Conservation (phyloP, 1,284 basidiomycete genomes). For the Boletus semigastroideus region DNA sequence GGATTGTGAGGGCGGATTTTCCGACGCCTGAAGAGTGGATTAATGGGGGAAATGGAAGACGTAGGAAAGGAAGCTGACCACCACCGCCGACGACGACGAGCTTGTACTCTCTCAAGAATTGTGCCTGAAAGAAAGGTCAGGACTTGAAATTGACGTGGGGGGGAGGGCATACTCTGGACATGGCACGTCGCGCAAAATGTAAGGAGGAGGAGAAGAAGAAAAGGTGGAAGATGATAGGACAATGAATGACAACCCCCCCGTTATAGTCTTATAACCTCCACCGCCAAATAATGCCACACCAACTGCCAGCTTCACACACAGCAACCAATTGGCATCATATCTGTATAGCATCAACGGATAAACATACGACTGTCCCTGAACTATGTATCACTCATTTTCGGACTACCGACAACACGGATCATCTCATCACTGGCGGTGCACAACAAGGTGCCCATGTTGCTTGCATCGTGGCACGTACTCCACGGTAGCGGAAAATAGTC, state of each 20-base stretch:
- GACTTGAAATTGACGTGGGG: background rate
- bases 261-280: conserved; percentile 14
- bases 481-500: too few relatives aligned
- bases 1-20: conserved; percentile 95
- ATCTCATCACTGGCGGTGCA: background rate
- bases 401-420: background rate
- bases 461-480: too few relatives aligned
- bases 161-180: conserved; percentile 31
- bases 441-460: background rate
- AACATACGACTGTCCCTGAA: too few relatives aligned
- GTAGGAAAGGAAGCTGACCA: conserved; percentile 65
- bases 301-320: conserved; percentile 1
- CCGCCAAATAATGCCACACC: conserved; percentile 31
- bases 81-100: conserved; percentile 98
- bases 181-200: conserved; percentile 11
- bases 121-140: conserved; percentile 55
- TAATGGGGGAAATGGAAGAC: background rate
- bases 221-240: conserved; percentile 15
- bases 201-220: background rate
- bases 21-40: conserved; percentile 73
- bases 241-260: conserved; percentile 3
- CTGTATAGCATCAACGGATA: background rate
- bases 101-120: conserved; percentile 94
- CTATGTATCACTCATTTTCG: background rate
- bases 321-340: conserved; percentile 2